Percentiles rank a stretch among this genome's conserved stretches.
Evolutionary conservation across 2,329 filamentous ascomycete genomes (phyloP).

Genomic region (Pleochaeta shiraiana): DNA sequence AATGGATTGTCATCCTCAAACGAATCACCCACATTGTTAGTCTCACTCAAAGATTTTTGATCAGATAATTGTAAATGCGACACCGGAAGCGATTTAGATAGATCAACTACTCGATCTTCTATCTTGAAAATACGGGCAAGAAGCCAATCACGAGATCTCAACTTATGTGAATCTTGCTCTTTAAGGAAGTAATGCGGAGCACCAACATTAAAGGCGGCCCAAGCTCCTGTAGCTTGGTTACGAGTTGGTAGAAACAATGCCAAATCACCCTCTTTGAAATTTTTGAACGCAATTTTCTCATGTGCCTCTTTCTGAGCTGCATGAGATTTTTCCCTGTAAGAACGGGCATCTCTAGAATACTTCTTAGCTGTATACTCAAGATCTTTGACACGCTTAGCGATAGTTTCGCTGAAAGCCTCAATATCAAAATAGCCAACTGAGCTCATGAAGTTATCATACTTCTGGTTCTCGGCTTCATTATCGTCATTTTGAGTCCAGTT

Average conservation of each 20-base stretch:
- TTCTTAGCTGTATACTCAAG: constrained; percentile 85
- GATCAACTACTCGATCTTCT: constrained; percentile 80
- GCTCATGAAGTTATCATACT: constrained; percentile 53
- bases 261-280: constrained; percentile 92
- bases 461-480: constrained; percentile 41
- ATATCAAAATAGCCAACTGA: constrained; percentile 61
- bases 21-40: constrained; percentile 30
- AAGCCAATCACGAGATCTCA: constrained; percentile 82
- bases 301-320: constrained; percentile 64
- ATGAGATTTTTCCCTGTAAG: constrained; percentile 74
- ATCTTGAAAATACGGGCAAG: constrained; percentile 80
- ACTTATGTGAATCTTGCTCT: constrained; percentile 72
- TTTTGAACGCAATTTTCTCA: constrained; percentile 86
- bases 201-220: constrained; percentile 96
- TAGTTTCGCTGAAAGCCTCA: constrained; percentile 61
- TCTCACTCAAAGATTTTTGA: constrained; percentile 24
- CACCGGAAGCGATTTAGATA: constrained; percentile 48
- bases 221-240: constrained; percentile 84
- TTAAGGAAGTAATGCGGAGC: constrained; percentile 94
- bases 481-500: constrained; percentile 62
- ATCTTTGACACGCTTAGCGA: constrained; percentile 80
- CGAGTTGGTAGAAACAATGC: constrained; percentile 85
- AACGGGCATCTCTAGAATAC: constrained; percentile 71
- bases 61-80: constrained; percentile 18
- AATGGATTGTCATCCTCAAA: constrained; percentile 90